phyloP scores from a whole-genome alignment of 495 filamentous ascomycete species.

The Xylaria palmicola region DNA sequence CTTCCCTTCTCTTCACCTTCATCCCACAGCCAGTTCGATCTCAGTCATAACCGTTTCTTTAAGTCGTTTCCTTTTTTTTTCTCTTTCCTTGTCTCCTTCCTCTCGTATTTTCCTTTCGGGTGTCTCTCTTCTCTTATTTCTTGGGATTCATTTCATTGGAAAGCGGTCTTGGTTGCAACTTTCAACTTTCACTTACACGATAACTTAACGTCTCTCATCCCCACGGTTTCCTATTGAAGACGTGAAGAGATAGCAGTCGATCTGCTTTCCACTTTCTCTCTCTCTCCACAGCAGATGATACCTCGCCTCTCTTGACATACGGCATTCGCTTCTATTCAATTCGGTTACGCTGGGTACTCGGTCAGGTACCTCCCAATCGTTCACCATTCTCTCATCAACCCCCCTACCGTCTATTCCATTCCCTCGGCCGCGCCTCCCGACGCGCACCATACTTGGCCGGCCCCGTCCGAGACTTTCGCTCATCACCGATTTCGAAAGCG shows the following conservation, averaged over 20 bases:
- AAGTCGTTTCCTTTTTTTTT: conserved; percentile 28
- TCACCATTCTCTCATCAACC: conserved; percentile 31
- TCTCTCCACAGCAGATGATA: not conserved
- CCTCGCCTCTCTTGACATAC: not conserved
- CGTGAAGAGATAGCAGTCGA: conserved; percentile 16
- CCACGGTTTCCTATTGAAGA: conserved; percentile 27
- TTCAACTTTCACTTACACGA: conserved; percentile 21
- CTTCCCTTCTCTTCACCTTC: conserved; percentile 9
- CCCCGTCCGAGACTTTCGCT: conserved; percentile 30
- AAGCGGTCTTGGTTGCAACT: conserved; percentile 12
- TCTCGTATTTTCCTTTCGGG: conserved; percentile 21
- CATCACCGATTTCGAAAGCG: conserved; percentile 29
- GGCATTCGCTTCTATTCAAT: not conserved
- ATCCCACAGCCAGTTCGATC: conserved; percentile 17
- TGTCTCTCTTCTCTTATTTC: conserved; percentile 15
- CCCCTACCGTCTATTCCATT: conserved; percentile 26
- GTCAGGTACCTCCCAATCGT: conserved; percentile 24
- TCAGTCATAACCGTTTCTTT: conserved; percentile 24
- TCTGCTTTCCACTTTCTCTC: conserved; percentile 6
- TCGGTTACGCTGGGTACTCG: conserved; percentile 15
- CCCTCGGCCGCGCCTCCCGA: conserved; percentile 27
- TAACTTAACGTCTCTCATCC: conserved; percentile 18
- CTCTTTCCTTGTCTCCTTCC: conserved; percentile 22
- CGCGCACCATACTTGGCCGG: conserved; percentile 25
- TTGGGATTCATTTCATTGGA: conserved; percentile 10